Conservation (phyloP, 2,329 filamentous ascomycete species). For the Pseudopithomyces maydicus region DNA sequence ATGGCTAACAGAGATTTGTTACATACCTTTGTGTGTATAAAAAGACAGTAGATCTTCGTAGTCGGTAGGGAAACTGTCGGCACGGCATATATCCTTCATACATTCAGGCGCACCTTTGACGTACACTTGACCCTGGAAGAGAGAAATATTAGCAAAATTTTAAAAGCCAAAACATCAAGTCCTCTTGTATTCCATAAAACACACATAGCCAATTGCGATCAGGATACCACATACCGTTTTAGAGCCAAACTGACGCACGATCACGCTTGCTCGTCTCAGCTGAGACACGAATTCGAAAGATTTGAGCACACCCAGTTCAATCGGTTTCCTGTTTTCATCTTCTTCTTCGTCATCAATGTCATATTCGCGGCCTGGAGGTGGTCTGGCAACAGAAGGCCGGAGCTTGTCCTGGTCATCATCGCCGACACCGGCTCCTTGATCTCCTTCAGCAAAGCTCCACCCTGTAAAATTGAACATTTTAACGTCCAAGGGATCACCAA, state of each 20-base stretch:
- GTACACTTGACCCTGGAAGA: constrained; percentile 72
- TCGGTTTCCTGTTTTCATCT: constrained; percentile 55
- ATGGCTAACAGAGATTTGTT: no score
- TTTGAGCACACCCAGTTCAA: constrained; percentile 89
- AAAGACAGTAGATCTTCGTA: constrained; percentile 87
- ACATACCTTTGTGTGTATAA: constrained; percentile 77
- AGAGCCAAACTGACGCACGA: constrained; percentile 86
- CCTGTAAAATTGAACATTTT: constrained; percentile 99
- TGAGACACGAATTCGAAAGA: constrained; percentile 96
- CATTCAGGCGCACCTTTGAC: constrained; percentile 97
- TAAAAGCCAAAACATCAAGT: neutral
- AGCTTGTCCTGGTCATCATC: constrained; percentile 81
- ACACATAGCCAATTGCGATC: neutral
- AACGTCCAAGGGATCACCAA: constrained; percentile 91
- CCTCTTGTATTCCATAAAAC: no score
- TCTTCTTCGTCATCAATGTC: constrained; percentile 58
- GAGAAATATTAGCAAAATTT: neutral
- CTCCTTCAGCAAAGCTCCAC: constrained; percentile 91
- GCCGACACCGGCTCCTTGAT: constrained; percentile 65
- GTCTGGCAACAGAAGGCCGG: constrained; percentile 85
- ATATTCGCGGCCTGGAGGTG: constrained; percentile 68
- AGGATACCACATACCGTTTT: constrained; percentile 56
- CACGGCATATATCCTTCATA: constrained; percentile 89
- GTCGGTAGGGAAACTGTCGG: constrained; percentile 82
- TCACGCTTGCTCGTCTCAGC: constrained; percentile 86